Evolutionary conservation across 202 grass and related monocot genomes (phyloP).

Genomic region (Carex sylvatica): DNA sequence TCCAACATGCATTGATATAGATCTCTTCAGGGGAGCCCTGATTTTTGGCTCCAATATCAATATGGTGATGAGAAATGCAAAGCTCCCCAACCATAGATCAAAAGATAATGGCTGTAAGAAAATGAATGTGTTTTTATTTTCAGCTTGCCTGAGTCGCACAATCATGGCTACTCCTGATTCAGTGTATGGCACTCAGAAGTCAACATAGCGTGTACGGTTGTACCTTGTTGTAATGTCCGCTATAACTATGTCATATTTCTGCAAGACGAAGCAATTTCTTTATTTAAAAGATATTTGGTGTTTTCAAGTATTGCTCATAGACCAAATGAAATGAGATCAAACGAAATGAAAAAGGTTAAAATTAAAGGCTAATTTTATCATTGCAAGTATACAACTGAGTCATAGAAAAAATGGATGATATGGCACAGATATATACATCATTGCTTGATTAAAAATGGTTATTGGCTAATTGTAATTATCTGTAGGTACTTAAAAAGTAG

Average conservation of each 20-base stretch:
- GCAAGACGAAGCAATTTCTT: not conserved
- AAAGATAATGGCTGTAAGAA: conserved; percentile 43
- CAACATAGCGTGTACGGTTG: conserved; percentile 22
- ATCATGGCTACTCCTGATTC: conserved; percentile 48
- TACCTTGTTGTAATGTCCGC: conserved; percentile 43
- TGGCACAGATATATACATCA: no score
- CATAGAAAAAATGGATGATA: no score
- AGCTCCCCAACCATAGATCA: conserved; percentile 35
- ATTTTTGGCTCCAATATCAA: conserved; percentile 39
- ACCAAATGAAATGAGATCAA: not conserved
- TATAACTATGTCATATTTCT: conserved; percentile 45
- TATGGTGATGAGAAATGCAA: conserved; percentile 22
- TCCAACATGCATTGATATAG: conserved; percentile 33
- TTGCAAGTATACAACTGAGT: no score
- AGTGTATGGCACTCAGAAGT: conserved; percentile 44
- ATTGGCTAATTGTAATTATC: no score
- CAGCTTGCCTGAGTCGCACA: conserved; percentile 39
- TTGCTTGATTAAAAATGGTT: no score
- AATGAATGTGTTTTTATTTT: conserved; percentile 33
- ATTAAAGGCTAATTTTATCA: no score
- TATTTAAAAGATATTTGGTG: not conserved
- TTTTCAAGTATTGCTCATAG: no score
- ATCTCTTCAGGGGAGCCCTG: conserved; percentile 13
- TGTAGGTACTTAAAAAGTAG: no score
- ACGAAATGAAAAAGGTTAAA: not conserved